Evolutionary conservation across 2,329 filamentous ascomycete species (phyloP), one percentile per base, ranked within the genome.

Genomic region (Colletotrichum melonis): DNA sequence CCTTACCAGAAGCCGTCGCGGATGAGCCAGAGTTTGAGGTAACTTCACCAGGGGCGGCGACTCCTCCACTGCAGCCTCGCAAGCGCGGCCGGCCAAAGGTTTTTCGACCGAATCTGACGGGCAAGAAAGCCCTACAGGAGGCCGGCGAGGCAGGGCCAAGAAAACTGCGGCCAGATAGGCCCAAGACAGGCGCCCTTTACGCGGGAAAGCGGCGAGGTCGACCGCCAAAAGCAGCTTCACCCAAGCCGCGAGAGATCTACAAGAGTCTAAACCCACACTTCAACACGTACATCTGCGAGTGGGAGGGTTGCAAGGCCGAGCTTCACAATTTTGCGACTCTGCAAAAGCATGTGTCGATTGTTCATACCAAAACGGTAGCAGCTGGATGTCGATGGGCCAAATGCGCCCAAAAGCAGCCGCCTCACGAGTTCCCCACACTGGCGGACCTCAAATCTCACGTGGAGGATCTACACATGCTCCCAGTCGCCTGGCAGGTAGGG

Each of bases 261-360:
- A 78, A 80, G 32, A 77, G 75, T 24, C 78, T 85, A 26, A 78
- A 83, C 26, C 84, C 87, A 6, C 80, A 80, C 5, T 91, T 88
- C 76, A 69, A 85, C n/a, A 79, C 84, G 2, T 92, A 90, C 77
- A 72, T 86, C 11, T 92, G 91, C 79, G 89, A 92, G 78, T 92
- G 91, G 91, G 75, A 81, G 26, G 83, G 83, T 0, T 92, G 91
- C 77, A 85, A 83, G 35, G 90, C 90, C 4, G 88, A 92, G 80
- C 82, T 92, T 58, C 89, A 92, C 63, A 92, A 92, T 76, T 80
- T 91, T 69, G 88, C 88, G 14, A 92, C 90, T 11, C 79, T 92
- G 54, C 84, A 87, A 28, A 83, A 81, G 68, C 91, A 92, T 75
- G 80, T 92, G 16, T 78, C 80, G 22, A 76, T 85, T 16, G 84